Evolutionary conservation across 306 rosid genomes (phyloP), one percentile per base, ranked within the genome.

Genomic region (Prunus dulcis): DNA sequence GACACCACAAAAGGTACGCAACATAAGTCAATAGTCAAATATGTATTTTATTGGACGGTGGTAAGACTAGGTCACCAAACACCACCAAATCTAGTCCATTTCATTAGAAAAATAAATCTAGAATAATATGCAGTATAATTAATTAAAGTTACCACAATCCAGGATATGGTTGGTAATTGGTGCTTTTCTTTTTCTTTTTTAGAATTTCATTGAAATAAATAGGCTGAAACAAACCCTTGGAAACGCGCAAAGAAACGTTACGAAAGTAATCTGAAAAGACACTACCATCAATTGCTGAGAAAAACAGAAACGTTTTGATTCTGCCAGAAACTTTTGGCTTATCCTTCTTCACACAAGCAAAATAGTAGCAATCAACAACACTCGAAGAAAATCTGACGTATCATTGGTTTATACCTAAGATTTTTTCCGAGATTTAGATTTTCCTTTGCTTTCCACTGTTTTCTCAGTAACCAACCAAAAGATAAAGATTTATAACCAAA

Each of bases 11-110:
- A 27, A 69, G 9, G n/a, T 4, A 10, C 17, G 5, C 27, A 27
- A 11, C 47, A 28, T 27, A 11, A 23, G 56, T 51, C 56, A 51
- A 51, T 2, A 0, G 9, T 70, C 74, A 69, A 69, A 49, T 43
- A 52, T 28, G 4, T 52, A 70, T 5, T 14, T 14, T 19, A 50
- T 70, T 51, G 74, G 74, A 52, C 63, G 62, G 74, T 51, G 49
- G 60, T 23, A 69, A 49, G 19, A 46, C 30, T 68, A 69, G 73
- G 61, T 23, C 60, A 50, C 61, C 74, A 22, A 52, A 52, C 73
- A 27, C 57, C 72, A 67, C n/a, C 9, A 67, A 67, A 67, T 67
- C 27, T 50, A 28, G 18, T 22, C 32, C 20, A 51, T 69, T 27
- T 43, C n/a, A 10, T 50, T 69, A 25, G 23, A 69, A 69, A 49